Base-by-base conservation (phyloP, 2,329 filamentous ascomycete species). In the Endoconidiophora polonica region DNA sequence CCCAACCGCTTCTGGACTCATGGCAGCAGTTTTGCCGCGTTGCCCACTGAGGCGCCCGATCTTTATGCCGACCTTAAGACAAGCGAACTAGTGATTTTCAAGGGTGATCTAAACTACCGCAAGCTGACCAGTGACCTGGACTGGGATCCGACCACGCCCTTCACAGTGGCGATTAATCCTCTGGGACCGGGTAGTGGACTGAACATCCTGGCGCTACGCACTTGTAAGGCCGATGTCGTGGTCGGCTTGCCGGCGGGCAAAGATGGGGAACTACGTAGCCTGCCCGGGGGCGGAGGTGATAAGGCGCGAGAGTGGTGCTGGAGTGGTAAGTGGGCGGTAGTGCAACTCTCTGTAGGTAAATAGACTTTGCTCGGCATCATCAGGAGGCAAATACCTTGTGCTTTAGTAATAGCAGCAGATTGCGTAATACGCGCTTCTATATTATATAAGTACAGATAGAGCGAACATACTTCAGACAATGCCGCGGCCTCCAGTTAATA, bases 311-410 rank as follows among this genome's bases (percentile, higher is more conserved):
- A 85, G 63, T 96, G 90, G 90, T 88, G 86, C 0, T 96, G 88
- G 88, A 83, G 77, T 60, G 90, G 90, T 40, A 95, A 95, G 65
- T 96, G 86, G 84, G 90, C 90, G 4, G 86, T 96, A n/a, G 80
- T 94, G 3, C 87, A 85, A 26, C 86, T 88, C 59, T 86, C 58
- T 2, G 46, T 49, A 16, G 55, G 56, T 29, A 56, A 59, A 44
- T 50, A 49, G 38, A 46, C 14, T 18, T 16, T 12, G n/a, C 16
- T 12, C 14, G 24, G 14, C 12, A 40, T 33, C 14, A n/a, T 14
- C 20, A 29, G 18, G 23, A 9, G 6, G 23, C 7, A 12, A 33
- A 33, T 33, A 12, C 12, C 29, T 12, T 44, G 23, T 42, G 40
- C 18, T 42, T 6, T 23, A 7, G 38, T 40, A 12, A 12, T 12